Conservation (phyloP, 2,329 filamentous ascomycete genomes). For the Fusarium sulawesiense region DNA sequence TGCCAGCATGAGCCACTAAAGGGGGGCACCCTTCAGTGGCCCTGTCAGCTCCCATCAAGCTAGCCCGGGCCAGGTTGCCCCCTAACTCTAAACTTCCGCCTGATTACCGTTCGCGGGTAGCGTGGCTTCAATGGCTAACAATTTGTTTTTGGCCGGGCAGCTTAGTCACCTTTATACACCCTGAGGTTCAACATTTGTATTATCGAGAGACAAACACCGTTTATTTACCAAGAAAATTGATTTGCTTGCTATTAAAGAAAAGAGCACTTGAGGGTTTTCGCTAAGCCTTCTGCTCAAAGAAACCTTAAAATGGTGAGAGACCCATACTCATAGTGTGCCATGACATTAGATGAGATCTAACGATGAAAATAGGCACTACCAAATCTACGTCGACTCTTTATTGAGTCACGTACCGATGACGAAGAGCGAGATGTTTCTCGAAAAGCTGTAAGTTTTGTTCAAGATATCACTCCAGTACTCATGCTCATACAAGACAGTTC, state of each 20-base stretch:
- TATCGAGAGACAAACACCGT: not conserved
- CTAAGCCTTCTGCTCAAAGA: not conserved
- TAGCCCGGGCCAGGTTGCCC: slow-evolving; percentile 6
- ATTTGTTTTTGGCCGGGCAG: slow-evolving; percentile 31
- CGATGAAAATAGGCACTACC: slow-evolving; percentile 73
- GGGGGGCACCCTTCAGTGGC: slow-evolving; percentile 16
- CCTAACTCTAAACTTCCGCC: slow-evolving; percentile 42
- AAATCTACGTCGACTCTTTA: slow-evolving; percentile 95
- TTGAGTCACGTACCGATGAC: slow-evolving; percentile 90
- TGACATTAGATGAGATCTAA: not conserved
- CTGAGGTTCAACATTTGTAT: slow-evolving; percentile 8
- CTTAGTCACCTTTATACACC: slow-evolving; percentile 40
- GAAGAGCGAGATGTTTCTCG: slow-evolving; percentile 96
- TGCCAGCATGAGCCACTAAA: slow-evolving; percentile 10
- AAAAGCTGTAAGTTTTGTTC: slow-evolving; percentile 72
- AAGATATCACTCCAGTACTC: not conserved
- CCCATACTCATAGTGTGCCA: not conserved
- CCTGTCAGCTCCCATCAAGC: slow-evolving; percentile 23
- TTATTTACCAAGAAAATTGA: not conserved
- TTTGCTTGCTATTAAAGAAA: not conserved
- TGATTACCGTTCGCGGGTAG: slow-evolving; percentile 42
- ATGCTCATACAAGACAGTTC: slow-evolving; percentile 69
- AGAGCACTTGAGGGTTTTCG: no score
- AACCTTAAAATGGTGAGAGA: slow-evolving; percentile 33
- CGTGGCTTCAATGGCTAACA: slow-evolving; percentile 44